Base-by-base conservation (phyloP, 768 basidiomycete genomes). In the Gyrodon lividus region DNA sequence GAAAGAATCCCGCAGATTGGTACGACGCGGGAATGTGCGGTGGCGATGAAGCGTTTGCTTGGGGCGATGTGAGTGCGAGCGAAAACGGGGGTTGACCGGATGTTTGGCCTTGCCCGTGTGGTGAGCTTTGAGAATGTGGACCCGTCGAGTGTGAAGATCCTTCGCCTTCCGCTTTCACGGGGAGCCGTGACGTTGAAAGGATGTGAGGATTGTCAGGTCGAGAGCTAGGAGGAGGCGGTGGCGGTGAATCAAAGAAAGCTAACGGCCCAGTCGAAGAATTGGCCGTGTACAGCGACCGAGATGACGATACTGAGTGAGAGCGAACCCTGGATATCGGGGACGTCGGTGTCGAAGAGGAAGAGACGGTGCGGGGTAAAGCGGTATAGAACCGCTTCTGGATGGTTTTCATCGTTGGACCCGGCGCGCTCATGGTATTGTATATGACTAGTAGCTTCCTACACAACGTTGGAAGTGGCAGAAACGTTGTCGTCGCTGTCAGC, bases 371-470 rank as follows among this genome's bases (percentile, higher is more conserved):
- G 35, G 72, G 73, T 26, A 46, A 75, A 58, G 72, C 77, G 17
- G 70, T 72, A 57, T 72, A 78, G 38, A 82, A 65, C n/a, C 78
- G 75, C 59, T 79, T 82, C 55, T 76, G 76, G 22, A 79, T 72
- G 22, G 74, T 74, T 68, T 75, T 75, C 72, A 77, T 78, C 56
- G 76, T 70, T 43, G 70, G 65, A 17, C 70, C 68, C 2, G 71
- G 71, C 44, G 70, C 58, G 31, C 66, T 67, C 72, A 74, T 74
- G 16, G 50, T 53, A 16, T n/a, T 20, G 16, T 38, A 46, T 20
- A 0, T n/a, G 17, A n/a, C 41, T 16, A 43, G 17, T 10, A 2
- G 42, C 4, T 1, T 51, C 23, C 40, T n/a, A 35, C 12, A 39
- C 48, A 41, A 45, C 24, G 37, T 6, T 38, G 43, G 46, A 20